A percentile compares a stretch with the other conserved stretches of the same genome.
Evolutionary conservation across 495 filamentous ascomycete species (phyloP).

Genomic region (Opeltia flavorubescens): DNA sequence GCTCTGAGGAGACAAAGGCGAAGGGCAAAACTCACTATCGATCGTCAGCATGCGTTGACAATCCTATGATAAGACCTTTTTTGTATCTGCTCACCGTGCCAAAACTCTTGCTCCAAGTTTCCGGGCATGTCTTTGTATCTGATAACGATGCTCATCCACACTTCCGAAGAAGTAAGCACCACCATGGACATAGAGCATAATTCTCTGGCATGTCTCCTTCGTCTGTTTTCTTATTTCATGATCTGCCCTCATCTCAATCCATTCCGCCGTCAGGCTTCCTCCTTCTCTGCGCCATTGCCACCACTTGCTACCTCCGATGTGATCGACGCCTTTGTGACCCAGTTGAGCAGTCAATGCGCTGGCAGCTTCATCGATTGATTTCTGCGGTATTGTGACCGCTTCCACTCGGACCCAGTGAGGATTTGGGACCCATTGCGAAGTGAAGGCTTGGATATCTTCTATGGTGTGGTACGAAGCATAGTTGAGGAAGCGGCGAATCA

Average conservation of each 20-base stretch:
- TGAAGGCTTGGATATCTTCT: constrained; percentile 85
- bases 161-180: constrained; percentile 80
- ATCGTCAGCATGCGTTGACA: constrained; percentile 17
- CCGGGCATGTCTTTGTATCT: constrained; percentile 86
- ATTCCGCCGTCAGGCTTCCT: constrained; percentile 61
- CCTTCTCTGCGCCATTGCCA: constrained; percentile 77
- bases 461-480: constrained; percentile 78
- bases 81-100: constrained; percentile 37
- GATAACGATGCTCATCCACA: constrained; percentile 88
- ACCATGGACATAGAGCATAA: constrained; percentile 91
- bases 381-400: constrained; percentile 50
- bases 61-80: too few species aligned
- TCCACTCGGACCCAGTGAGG: constrained; percentile 80
- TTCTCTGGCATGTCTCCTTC: constrained; percentile 44
- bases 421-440: constrained; percentile 73
- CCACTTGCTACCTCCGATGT: constrained; percentile 73
- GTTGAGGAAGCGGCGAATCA: constrained; percentile 70
- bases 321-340: constrained; percentile 55
- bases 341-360: constrained; percentile 50
- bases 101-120: constrained; percentile 83
- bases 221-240: constrained; percentile 53
- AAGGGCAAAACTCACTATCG: constrained; percentile 25
- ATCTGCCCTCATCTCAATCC: constrained; percentile 88
- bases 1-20: neutral
- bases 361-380: constrained; percentile 47